Percentiles rank a stretch among this genome's conserved stretches.
phyloP scores from a whole-genome alignment of 352 stramenopile genomes.

The Globisporangium sylvaticum region DNA sequence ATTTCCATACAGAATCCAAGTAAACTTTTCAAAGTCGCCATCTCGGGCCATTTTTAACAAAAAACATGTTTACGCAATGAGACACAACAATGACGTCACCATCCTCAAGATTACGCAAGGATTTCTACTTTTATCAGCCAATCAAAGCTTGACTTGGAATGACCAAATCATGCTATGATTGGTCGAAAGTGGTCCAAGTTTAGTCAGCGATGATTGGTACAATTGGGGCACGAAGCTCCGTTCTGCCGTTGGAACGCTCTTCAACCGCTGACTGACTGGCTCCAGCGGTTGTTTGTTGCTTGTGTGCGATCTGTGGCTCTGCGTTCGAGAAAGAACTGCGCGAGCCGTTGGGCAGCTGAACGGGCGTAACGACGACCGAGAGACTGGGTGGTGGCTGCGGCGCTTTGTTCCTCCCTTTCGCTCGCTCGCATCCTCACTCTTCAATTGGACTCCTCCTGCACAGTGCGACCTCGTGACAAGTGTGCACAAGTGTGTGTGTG shows the following conservation, averaged over 20 bases:
- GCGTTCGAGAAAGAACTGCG: neutral
- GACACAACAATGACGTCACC: too few relatives aligned
- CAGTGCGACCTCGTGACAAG: neutral
- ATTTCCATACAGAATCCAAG: too few relatives aligned
- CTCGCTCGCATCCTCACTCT: neutral
- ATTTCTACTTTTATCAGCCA: too few relatives aligned
- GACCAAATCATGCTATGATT: neutral
- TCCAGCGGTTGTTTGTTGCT: too few relatives aligned
- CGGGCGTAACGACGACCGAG: neutral
- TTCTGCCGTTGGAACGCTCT: slow-evolving; percentile 3
- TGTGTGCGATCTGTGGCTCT: neutral
- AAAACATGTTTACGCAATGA: too few relatives aligned
- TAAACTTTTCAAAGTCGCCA: too few relatives aligned
- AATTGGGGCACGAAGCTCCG: neutral
- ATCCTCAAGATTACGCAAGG: too few relatives aligned
- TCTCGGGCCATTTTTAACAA: too few relatives aligned
- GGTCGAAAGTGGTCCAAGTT: neutral
- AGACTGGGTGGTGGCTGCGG: neutral
- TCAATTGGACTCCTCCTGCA: neutral
- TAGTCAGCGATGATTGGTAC: neutral
- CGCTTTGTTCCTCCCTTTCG: neutral
- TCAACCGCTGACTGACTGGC: slow-evolving; percentile 1
- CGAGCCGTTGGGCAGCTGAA: neutral
- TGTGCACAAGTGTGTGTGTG: neutral
- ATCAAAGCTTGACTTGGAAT: too few relatives aligned